Evolutionary conservation across 2,329 filamentous ascomycete species (phyloP).

Genomic region (Cordyceps javanica): DNA sequence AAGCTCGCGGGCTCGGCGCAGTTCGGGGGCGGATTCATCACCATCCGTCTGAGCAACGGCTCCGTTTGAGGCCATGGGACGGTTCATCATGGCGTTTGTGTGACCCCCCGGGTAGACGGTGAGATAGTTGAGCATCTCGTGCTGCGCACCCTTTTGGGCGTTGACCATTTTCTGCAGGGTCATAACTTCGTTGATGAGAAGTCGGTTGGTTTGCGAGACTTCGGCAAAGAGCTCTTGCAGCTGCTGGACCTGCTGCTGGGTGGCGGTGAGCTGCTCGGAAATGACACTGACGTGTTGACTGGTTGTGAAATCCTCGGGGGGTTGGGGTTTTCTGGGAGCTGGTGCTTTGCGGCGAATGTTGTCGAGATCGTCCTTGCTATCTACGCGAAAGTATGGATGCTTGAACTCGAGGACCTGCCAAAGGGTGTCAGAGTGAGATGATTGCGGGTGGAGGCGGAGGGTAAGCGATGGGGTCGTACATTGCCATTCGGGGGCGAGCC

Average conservation of each 20-base stretch:
- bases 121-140: slow-evolving; percentile 52
- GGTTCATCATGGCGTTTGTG: slow-evolving; percentile 29
- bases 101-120: slow-evolving; percentile 41
- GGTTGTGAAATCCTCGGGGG: slow-evolving; percentile 66
- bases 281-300: slow-evolving; percentile 85
- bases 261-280: slow-evolving; percentile 80
- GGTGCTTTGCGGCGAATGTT: slow-evolving; percentile 96
- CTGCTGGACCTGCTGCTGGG: slow-evolving; percentile 85
- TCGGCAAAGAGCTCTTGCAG: slow-evolving; percentile 81
- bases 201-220: slow-evolving; percentile 57
- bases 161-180: slow-evolving; percentile 55
- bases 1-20: slow-evolving; percentile 52
- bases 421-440: background rate
- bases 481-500: slow-evolving; percentile 30
- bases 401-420: slow-evolving; percentile 68
- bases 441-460: slow-evolving; percentile 41
- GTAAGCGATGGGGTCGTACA: slow-evolving; percentile 21
- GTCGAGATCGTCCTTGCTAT: slow-evolving; percentile 93
- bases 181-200: slow-evolving; percentile 56
- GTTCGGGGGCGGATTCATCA: slow-evolving; percentile 46
- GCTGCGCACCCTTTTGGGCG: slow-evolving; percentile 50
- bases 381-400: slow-evolving; percentile 90
- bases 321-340: slow-evolving; percentile 70
- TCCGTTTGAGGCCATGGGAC: slow-evolving; percentile 28
- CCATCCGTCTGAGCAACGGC: slow-evolving; percentile 34